These are phyloP conservation scores for Austroboletus festivus DNA, from an alignment of 768 basidiomycete genomes.

Conservation along the genomic window DNA sequence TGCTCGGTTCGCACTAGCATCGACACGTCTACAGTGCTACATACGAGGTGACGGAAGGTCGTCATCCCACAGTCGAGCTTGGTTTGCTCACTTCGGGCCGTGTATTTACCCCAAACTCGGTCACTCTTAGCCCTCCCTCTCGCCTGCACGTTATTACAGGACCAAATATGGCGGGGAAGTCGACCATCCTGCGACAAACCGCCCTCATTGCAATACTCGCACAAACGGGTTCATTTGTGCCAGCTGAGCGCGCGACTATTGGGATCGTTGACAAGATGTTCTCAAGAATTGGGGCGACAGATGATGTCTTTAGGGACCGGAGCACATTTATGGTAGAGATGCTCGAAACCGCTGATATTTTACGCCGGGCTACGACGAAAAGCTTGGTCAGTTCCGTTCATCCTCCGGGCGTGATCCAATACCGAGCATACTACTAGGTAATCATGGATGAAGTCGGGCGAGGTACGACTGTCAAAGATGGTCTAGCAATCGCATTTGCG, in stretches of 20 bases:
- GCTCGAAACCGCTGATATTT: slow-evolving; percentile 90
- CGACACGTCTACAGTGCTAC: slow-evolving; percentile 37
- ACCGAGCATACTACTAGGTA: slow-evolving; percentile 49
- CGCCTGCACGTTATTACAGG: slow-evolving; percentile 86
- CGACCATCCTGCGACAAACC: slow-evolving; percentile 86
- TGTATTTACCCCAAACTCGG: slow-evolving; percentile 81
- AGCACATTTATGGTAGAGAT: slow-evolving; percentile 99
- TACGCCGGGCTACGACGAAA: slow-evolving; percentile 73
- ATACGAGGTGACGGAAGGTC: slow-evolving; percentile 72
- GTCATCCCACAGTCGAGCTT: slow-evolving; percentile 92
- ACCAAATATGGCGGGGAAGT: slow-evolving; percentile 96
- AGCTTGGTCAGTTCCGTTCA: slow-evolving; percentile 62
- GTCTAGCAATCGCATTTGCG: slow-evolving; percentile 90
- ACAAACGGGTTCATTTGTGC: slow-evolving; percentile 91
- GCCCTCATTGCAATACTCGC: slow-evolving; percentile 89
- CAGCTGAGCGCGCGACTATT: slow-evolving; percentile 74
- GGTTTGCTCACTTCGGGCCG: slow-evolving; percentile 74
- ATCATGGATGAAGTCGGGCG: slow-evolving; percentile 99
- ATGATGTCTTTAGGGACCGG: slow-evolving; percentile 89
- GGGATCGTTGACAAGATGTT: slow-evolving; percentile 91
- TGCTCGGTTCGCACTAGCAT: not conserved
- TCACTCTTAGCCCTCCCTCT: slow-evolving; percentile 55
- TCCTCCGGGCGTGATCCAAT: not conserved
- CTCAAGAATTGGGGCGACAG: slow-evolving; percentile 92
- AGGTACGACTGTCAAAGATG: slow-evolving; percentile 90